Percentiles rank a stretch among this genome's conserved stretches.
These are phyloP conservation scores for Dictyostelium brefeldianum DNA, from an alignment of 78 protist species.

Conservation along the genomic window DNA sequence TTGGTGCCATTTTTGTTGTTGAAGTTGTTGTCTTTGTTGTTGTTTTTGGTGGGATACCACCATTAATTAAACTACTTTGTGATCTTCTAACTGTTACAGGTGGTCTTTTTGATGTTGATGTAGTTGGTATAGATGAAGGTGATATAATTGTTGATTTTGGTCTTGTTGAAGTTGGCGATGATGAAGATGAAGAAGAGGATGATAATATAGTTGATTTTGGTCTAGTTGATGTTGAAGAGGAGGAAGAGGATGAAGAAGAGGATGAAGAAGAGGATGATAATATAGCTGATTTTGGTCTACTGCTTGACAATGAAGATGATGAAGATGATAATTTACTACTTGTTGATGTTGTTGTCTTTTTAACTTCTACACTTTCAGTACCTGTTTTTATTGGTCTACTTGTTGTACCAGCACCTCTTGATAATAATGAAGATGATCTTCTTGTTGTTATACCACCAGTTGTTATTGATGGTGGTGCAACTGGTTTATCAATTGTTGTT, in stretches of 20 bases:
- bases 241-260: not conserved
- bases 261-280: conserved; percentile 4
- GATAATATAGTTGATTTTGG: not conserved
- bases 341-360: not conserved
- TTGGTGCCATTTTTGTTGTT: not conserved
- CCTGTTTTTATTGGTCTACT: not conserved
- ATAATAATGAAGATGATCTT: not conserved
- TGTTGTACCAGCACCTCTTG: not conserved
- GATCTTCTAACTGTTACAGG: conserved; percentile 6
- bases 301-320: not conserved
- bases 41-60: not conserved
- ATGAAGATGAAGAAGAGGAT: not conserved
- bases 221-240: not conserved
- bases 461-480: not conserved
- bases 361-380: not conserved
- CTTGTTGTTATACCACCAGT: not conserved
- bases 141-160: not conserved
- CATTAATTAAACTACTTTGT: not conserved
- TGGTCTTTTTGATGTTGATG: conserved; percentile 17
- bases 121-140: not conserved
- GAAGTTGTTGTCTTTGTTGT: not conserved
- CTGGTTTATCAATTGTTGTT: not conserved
- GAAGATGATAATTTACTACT: not conserved
- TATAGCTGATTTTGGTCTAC: not conserved
- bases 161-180: not conserved